Base-by-base conservation (phyloP, 2,329 filamentous ascomycete species). In the Colletotrichum horii region DNA sequence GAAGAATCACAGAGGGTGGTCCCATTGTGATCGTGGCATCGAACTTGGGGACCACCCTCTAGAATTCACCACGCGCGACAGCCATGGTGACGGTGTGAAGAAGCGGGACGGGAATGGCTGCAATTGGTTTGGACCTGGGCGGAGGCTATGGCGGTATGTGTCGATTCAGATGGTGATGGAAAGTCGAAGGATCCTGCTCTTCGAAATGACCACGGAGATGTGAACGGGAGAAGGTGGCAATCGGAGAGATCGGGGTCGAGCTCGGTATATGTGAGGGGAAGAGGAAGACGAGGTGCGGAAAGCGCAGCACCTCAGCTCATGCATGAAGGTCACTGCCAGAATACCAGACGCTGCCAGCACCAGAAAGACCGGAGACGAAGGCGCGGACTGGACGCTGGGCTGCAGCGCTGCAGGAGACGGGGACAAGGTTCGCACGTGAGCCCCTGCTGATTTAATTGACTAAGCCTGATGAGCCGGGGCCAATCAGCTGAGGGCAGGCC, bases 1-100 rank as follows among this genome's bases (percentile, higher is more conserved):
- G 82, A 81, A 79, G 82, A 80, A 82, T 85, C 85, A 83, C 83
- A 82, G 88, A 90, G 87, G 88, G 88, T 89, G 88, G 88, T 88
- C 86, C 89, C 90, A 91, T 91, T 83, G 86, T 85, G 85, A 87
- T 84, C 81, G 81, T 81, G 80, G 81, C 82, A 82, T 83, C 84
- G 82, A 84, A 79, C 80, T 74, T 65, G 82, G 85, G 82, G 82
- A 84, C 89, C 88, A 90, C 88, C 88, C 88, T 89, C 87, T 89
- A 91, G 78, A 87, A 87, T 76, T 85, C 85, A 88, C 85, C 85
- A 84, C 82, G 82, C 83, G 84, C 82, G 77, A 84, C 66, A 43
- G 71, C 74, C 74, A 78, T 77, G 43, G 52, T 74, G 74, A 75
- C 64, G 65, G 38, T 65, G 28, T 52, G 43, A 52, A 2, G 43